A percentile compares a stretch with the other conserved stretches of the same genome.
Conservation (phyloP, 257 asterid species). For the Primulina tabacum region DNA sequence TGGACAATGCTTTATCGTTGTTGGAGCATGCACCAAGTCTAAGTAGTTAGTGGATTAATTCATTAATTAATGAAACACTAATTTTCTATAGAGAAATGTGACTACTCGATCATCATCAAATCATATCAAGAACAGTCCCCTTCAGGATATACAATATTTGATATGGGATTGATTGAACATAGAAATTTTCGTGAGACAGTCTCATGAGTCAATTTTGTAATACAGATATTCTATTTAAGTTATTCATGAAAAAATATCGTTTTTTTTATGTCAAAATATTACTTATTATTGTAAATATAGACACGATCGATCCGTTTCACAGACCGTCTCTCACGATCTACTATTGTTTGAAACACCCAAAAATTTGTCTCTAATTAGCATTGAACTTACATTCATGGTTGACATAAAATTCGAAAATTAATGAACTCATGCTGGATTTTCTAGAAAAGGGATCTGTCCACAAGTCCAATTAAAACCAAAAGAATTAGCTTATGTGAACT, state of each 20-base stretch:
- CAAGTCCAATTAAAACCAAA: no score
- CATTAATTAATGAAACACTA: conserved; percentile 21
- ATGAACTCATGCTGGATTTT: not conserved
- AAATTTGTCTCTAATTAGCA: not conserved
- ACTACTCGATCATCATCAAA: conserved; percentile 21
- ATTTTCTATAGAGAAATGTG: conserved; percentile 20
- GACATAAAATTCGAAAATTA: no score
- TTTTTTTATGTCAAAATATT: no score
- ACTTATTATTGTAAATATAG: no score
- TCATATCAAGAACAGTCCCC: conserved; percentile 22
- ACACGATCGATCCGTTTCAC: no score
- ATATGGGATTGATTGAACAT: conserved; percentile 4
- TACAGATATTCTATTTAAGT: no score
- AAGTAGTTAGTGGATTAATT: conserved; percentile 53
- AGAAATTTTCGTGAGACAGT: no score
- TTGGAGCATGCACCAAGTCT: conserved; percentile 69
- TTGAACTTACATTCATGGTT: not conserved
- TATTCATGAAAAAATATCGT: no score
- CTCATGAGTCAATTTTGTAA: no score
- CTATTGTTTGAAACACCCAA: not conserved
- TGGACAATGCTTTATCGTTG: conserved; percentile 55
- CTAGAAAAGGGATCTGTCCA: not conserved
- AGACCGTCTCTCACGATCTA: no score
- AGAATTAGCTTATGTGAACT: no score
- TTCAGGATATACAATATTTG: not conserved